Evolutionary conservation across 1,139 yeast genomes (phyloP).

Genomic region (Kazachstania sp.): DNA sequence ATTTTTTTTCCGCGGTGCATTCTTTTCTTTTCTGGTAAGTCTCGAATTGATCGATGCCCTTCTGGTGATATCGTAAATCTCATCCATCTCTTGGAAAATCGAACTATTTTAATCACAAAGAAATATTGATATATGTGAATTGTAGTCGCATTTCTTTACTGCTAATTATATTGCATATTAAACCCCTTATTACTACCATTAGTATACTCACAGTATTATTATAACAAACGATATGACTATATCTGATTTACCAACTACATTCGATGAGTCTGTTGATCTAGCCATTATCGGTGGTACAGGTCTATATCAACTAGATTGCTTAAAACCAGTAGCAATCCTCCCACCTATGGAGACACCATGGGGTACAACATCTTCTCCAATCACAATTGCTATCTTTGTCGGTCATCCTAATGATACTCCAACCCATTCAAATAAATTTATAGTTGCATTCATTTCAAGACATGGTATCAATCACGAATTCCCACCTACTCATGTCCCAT

Average conservation of each 20-base stretch:
- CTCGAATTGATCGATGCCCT: too few species aligned
- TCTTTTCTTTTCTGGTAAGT: too few species aligned
- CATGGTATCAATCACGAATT: conserved; percentile 88
- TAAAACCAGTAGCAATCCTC: conserved; percentile 77
- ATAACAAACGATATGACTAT: conserved; percentile 14
- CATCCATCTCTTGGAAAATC: too few species aligned
- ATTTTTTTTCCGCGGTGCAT: too few species aligned
- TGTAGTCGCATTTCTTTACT: too few species aligned
- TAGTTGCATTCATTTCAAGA: conserved; percentile 88
- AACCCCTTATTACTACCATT: too few species aligned
- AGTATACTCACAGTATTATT: too few species aligned
- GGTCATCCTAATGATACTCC: conserved; percentile 35
- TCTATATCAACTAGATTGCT: conserved; percentile 74
- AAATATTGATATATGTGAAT: too few species aligned
- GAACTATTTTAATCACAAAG: too few species aligned
- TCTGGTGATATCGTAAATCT: too few species aligned
- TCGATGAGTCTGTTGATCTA: conserved; percentile 55
- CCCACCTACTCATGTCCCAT: conserved; percentile 87
- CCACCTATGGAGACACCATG: conserved; percentile 84
- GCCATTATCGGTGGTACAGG: conserved; percentile 98
- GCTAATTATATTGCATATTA: too few species aligned
- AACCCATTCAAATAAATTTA: background rate
- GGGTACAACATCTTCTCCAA: conserved; percentile 94
- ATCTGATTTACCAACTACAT: conserved; percentile 30
- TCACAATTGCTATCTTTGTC: conserved; percentile 62